Evolutionary conservation across 2,329 filamentous ascomycete genomes (phyloP), one percentile per base, ranked within the genome.

Genomic region (Fusarium graminum): DNA sequence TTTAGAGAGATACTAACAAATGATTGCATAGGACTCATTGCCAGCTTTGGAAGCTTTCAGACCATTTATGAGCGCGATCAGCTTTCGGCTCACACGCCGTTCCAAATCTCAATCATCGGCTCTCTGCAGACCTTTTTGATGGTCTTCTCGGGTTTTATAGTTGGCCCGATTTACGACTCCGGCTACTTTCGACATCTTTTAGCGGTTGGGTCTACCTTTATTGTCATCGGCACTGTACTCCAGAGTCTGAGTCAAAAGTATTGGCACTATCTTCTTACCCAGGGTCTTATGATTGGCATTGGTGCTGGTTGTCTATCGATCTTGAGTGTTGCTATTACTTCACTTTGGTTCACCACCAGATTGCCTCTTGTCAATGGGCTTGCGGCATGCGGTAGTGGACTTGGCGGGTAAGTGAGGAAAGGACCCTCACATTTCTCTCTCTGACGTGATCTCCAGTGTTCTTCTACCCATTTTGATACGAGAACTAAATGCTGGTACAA

Each of bases 241-340:
- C 70, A 72, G 8, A 72, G 70, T 14, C 34, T 72, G 3, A 50
- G 68, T 10, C 47, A 43, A 4, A 36, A 86, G 68, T 92, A 92
- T 72, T 94, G 90, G 88, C 91, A 95, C 45, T 94, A 94, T 72
- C 86, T 96, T 76, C 80, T 96, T 16, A 84, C 86, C 6, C 92
- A 93, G 68, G 91, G 91, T 3, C 74, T 95, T 2, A 77, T 94
- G 6, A 86, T 87, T 45, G 92, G 92, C 8, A 65, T 91, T 2
- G 90, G 89, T 4, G 88, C 87, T 2, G 91, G 90, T 2, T 83
- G 94, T 38, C 85, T 96, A 44, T 94, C 94, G 72, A 95, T 92
- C 0, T 90, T 92, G 1, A 88, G 90, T 19, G 83, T 96, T 52
- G 87, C 90, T 0, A 86, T 90, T 3, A 84, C 95, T 3, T 90